Evolutionary conservation across 805 yeast genomes (phyloP).

Genomic region (Huiozyma naganishii): DNA sequence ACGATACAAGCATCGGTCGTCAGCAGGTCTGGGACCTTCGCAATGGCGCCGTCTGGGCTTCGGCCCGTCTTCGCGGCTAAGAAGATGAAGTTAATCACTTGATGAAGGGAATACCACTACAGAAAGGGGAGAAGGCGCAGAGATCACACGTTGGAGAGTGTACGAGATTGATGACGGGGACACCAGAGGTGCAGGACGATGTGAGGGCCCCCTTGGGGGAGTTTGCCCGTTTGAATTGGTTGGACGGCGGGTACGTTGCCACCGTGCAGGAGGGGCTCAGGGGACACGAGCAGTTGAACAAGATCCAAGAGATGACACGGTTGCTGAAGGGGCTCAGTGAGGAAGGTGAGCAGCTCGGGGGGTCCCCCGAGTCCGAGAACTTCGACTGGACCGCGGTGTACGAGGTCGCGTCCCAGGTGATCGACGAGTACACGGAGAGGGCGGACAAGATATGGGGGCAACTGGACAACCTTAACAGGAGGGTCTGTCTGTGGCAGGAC

Average conservation of each 20-base stretch:
- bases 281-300: background rate
- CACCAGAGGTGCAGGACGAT: too few species aligned
- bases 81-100: too few species aligned
- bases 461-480: conserved; percentile 17
- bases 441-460: conserved; percentile 16
- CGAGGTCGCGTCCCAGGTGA: conserved; percentile 20
- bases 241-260: too few species aligned
- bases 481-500: conserved; percentile 26
- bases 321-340: background rate
- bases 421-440: conserved; percentile 22
- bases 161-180: background rate
- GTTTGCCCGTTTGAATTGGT: too few species aligned
- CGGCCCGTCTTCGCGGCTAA: background rate
- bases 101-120: too few species aligned
- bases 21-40: too few species aligned
- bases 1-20: too few species aligned
- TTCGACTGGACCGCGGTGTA: conserved; percentile 25
- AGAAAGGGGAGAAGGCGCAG: too few species aligned
- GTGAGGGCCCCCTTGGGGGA: too few species aligned
- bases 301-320: background rate
- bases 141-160: too few species aligned
- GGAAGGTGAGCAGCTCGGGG: background rate
- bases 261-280: conserved; percentile 3
- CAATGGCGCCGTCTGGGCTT: background rate
- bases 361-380: conserved; percentile 2